Conservation (phyloP, 129 eudicot genomes). For the Saposhnikovia divaricata region DNA sequence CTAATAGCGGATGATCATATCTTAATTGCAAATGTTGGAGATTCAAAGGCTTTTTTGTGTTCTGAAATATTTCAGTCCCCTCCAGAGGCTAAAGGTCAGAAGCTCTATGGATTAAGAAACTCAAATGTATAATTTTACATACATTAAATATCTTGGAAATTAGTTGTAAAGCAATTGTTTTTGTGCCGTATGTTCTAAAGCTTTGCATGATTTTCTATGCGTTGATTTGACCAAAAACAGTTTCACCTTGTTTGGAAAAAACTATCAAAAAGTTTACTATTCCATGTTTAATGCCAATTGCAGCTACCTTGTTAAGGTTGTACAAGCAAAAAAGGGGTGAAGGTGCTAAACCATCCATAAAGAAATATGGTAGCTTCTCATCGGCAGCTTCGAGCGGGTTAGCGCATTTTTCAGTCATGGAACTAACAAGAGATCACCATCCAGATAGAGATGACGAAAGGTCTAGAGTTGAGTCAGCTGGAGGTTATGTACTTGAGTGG, state of each 20-base stretch:
- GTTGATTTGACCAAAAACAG: not conserved
- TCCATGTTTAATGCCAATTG: constrained; percentile 23
- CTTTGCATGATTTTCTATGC: not conserved
- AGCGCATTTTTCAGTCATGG: constrained; percentile 52
- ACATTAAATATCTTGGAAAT: not conserved
- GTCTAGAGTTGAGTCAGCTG: constrained; percentile 84
- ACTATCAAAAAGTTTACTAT: constrained; percentile 13
- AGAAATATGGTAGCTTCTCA: constrained; percentile 44
- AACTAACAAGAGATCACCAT: constrained; percentile 89
- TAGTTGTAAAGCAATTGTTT: constrained; percentile 2
- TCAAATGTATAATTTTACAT: constrained; percentile 2
- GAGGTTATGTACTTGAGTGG: constrained; percentile 86
- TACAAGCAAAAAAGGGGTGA: constrained; percentile 48
- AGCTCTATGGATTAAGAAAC: constrained; percentile 13
- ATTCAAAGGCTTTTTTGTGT: constrained; percentile 90
- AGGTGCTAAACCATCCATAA: constrained; percentile 42
- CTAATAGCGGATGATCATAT: constrained; percentile 71
- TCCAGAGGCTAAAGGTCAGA: constrained; percentile 82
- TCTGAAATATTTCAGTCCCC: constrained; percentile 76
- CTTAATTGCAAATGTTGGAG: constrained; percentile 87
- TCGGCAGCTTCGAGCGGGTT: constrained; percentile 49
- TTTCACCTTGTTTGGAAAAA: not conserved
- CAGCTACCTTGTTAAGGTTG: constrained; percentile 82
- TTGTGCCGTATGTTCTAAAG: not conserved
- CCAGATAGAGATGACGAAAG: constrained; percentile 95